Conservation (phyloP, 1,139 yeast species). For the Sugiyamaella sp. region DNA sequence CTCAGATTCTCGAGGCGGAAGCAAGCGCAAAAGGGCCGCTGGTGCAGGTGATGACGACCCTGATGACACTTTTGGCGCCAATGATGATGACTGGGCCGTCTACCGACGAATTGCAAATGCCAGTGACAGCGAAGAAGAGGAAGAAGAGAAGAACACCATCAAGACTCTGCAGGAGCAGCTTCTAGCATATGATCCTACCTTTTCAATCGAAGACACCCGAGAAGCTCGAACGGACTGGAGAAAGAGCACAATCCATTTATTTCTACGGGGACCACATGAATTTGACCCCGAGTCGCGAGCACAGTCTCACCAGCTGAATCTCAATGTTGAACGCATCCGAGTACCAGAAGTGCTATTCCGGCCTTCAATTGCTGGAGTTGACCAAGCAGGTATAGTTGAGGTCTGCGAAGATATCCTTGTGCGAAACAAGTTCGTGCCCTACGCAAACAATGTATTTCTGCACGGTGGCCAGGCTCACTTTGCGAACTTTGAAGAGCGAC, state of each 20-base stretch:
- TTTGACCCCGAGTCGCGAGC: constrained; percentile 64
- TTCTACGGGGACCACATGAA: constrained; percentile 84
- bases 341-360: constrained; percentile 92
- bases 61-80: constrained; percentile 92
- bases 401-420: constrained; percentile 67
- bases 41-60: constrained; percentile 83
- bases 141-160: constrained; percentile 70
- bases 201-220: constrained; percentile 80
- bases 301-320: constrained; percentile 83
- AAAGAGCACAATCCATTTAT: constrained; percentile 75
- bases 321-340: constrained; percentile 87
- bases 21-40: constrained; percentile 35
- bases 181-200: constrained; percentile 78
- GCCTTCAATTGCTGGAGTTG: constrained; percentile 94
- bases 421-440: constrained; percentile 56
- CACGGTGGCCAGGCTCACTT: constrained; percentile 85
- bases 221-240: constrained; percentile 84
- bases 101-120: constrained; percentile 81
- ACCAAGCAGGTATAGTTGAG: constrained; percentile 90
- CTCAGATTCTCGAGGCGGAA: constrained; percentile 54
- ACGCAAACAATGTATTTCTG: constrained; percentile 61
- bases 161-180: constrained; percentile 71
- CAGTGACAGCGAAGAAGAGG: constrained; percentile 72
- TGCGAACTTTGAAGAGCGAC: constrained; percentile 66
- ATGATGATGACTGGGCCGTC: constrained; percentile 94